Conservation (phyloP, 306 rosid genomes). For the Fagus crenata region DNA sequence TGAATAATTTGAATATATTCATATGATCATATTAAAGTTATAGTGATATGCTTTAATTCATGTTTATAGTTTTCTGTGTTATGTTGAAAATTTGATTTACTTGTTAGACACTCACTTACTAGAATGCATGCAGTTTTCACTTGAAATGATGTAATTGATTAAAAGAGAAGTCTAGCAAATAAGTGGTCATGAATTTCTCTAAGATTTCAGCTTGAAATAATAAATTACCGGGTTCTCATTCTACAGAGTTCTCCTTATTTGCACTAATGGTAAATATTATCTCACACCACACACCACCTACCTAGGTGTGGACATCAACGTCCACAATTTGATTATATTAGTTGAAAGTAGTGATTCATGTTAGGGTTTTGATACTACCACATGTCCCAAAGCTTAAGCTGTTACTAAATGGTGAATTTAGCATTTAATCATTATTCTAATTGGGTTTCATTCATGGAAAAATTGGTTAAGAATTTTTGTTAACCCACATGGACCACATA, state of each 20-base stretch:
- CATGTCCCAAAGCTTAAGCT: no score
- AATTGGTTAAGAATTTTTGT: neutral
- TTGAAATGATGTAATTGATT: slow-evolving; percentile 2
- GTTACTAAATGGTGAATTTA: no score
- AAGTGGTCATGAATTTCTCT: neutral
- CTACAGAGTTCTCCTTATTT: neutral
- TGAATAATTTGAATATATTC: slow-evolving; percentile 16
- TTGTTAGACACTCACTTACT: slow-evolving; percentile 4
- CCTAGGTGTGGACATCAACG: no score
- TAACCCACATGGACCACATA: neutral
- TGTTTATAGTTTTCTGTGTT: slow-evolving; percentile 7
- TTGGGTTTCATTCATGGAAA: neutral
- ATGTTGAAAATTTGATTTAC: neutral
- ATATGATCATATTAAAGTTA: neutral
- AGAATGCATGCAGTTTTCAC: slow-evolving; percentile 13
- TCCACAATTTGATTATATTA: no score
- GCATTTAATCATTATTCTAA: no score
- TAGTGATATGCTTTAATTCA: neutral
- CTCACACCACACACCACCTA: no score
- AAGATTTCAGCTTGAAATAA: neutral
- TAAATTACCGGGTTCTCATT: neutral
- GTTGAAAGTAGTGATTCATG: neutral
- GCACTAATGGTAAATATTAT: no score
- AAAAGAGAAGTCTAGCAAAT: neutral
- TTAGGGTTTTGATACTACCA: neutral